A percentile compares a stretch with the other conserved stretches of the same genome.
Evolutionary conservation across 2,329 filamentous ascomycete genomes (phyloP).

Genomic region (Chaetomiaceae sp.): DNA sequence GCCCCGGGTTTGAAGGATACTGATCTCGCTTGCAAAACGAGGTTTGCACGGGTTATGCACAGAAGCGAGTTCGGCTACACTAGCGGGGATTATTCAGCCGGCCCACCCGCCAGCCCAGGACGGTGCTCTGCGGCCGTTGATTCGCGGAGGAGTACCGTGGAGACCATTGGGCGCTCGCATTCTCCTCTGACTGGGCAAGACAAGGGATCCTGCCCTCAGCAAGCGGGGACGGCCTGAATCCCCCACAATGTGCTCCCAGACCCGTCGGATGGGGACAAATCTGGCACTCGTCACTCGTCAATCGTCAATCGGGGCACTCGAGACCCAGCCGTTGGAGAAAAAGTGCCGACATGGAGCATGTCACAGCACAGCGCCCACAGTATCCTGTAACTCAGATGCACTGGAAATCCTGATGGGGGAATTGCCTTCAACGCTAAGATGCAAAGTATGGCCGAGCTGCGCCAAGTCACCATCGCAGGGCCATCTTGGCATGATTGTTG

Average conservation of each 20-base stretch:
- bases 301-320: neutral
- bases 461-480: neutral
- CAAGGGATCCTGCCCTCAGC: neutral
- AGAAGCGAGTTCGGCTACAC: constrained; percentile 1
- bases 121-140: neutral
- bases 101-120: neutral
- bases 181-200: neutral
- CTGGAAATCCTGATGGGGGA: neutral
- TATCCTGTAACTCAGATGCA: too few species aligned
- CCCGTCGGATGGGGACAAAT: neutral
- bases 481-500: constrained; percentile 1
- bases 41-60: neutral
- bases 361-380: too few species aligned
- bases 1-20: constrained; percentile 1
- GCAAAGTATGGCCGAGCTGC: neutral
- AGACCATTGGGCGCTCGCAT: neutral
- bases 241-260: constrained; percentile 4
- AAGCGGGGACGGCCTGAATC: neutral
- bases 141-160: neutral
- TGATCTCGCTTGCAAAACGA: constrained; percentile 1
- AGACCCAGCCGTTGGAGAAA: neutral
- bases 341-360: neutral
- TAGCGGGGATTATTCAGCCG: neutral
- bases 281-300: too few species aligned
- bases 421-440: neutral